Base-by-base conservation (phyloP, 352 stramenopile genomes). In the Globisporangium heterothallicum region DNA sequence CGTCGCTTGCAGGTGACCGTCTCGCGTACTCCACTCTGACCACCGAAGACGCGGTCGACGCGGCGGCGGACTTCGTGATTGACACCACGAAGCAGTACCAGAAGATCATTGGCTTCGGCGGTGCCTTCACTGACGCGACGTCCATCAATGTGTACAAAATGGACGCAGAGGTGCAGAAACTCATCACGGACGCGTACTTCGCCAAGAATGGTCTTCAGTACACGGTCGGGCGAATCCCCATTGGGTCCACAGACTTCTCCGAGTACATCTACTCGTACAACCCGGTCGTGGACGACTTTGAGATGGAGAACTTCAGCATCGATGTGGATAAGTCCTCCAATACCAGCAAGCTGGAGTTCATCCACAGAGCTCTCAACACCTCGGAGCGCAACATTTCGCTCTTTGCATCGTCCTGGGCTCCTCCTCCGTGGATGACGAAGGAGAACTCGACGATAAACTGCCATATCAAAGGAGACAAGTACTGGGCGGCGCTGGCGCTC, bases 221-320 rank as follows among this genome's bases (percentile, higher is more conserved):
- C 64, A 78, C 63, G 19, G 62, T 86, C 24, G 84, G 74, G 2
- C 70, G 84, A 13, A 69, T 94, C 29, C 79, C 74, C n/a, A 91
- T 94, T 49, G 74, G 63, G 18, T 84, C 72, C 24, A 85, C 68
- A 38, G 84, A 95, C 56, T 94, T 94, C 57, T 93, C 78, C 34
- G 56, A 53, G 59, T 63, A 55, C 29, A 53, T 75, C 25, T 79
- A 74, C 53, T 79, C 64, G 35, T 77, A 79, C 56, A 59, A 79
- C 35, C 49, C 58, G 22, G 56, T 58, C 12, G 60, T 54, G 12
- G 67, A 61, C 27, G 66, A 79, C 49, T 50, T 77, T 18, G 53
- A 57, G n/a, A 70, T 79, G 70, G 57, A 40, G 27, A 57, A 88
- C 48, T 95, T 95, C 64, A 82, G 79, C 53, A 70, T 80, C 44